phyloP scores from a whole-genome alignment of 176 grass and related monocot species.

The Triticum dicoccoides region DNA sequence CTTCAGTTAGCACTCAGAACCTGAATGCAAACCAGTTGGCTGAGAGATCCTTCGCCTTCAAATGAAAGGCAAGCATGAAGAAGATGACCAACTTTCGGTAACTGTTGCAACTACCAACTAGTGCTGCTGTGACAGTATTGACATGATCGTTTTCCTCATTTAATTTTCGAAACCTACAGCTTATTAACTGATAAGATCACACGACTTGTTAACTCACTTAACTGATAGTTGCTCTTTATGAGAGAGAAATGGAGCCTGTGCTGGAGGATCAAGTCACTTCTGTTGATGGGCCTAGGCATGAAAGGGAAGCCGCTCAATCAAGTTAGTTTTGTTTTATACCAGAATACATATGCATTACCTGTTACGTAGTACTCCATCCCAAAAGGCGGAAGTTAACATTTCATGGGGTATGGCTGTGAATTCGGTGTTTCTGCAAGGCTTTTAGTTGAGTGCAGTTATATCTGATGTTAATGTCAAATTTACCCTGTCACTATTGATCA shows the following conservation, averaged over 20 bases:
- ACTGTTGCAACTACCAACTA: conserved; percentile 28
- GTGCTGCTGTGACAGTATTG: conserved; percentile 16
- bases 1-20: conserved; percentile 32
- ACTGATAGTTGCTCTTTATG: conserved; percentile 22
- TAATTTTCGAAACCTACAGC: too few relatives aligned
- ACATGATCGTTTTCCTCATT: too few relatives aligned
- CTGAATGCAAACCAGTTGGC: conserved; percentile 85
- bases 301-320: conserved; percentile 39
- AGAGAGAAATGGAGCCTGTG: conserved; percentile 74
- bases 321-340: conserved; percentile 29
- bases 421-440: not conserved
- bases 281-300: conserved; percentile 37
- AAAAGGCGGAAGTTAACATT: too few relatives aligned
- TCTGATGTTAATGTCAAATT: not conserved
- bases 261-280: conserved; percentile 49
- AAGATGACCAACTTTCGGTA: conserved; percentile 76
- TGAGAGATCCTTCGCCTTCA: conserved; percentile 71
- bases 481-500: not conserved
- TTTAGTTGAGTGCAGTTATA: not conserved
- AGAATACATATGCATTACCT: too few relatives aligned
- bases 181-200: not conserved
- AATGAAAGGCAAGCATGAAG: conserved; percentile 86
- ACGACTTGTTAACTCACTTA: not conserved
- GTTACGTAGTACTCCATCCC: too few relatives aligned
- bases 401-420: not conserved